Percentiles rank a stretch among this genome's conserved stretches.
Evolutionary conservation across 768 basidiomycete genomes (phyloP).

Genomic region (Lentinus brumalis): DNA sequence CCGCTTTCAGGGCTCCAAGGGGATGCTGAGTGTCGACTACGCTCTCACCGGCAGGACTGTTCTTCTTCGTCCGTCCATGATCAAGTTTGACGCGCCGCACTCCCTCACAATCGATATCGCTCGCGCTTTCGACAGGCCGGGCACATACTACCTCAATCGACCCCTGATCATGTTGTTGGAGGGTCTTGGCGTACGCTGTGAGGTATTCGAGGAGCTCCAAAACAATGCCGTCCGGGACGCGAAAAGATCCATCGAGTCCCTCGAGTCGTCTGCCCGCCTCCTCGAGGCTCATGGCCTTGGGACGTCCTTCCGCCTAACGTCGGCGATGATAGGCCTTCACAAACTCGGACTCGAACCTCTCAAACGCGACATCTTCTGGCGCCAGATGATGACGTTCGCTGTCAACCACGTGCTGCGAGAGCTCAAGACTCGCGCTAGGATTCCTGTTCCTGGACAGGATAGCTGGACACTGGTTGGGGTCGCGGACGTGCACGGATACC

Average conservation of each 20-base stretch:
- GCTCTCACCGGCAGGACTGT: slow-evolving; percentile 50
- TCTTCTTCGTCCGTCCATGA: slow-evolving; percentile 60
- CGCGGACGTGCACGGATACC: slow-evolving; percentile 60
- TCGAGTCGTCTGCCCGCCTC: slow-evolving; percentile 48
- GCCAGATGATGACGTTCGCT: slow-evolving; percentile 52
- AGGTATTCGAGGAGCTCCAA: slow-evolving; percentile 57
- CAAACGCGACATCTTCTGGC: slow-evolving; percentile 48
- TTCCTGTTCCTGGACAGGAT: slow-evolving; percentile 52
- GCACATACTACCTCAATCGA: slow-evolving; percentile 57
- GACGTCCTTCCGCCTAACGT: slow-evolving; percentile 54
- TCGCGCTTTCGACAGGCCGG: slow-evolving; percentile 60
- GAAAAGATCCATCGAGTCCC: slow-evolving; percentile 41
- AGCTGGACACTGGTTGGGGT: slow-evolving; percentile 74
- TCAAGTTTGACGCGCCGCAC: slow-evolving; percentile 60
- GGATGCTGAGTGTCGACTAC: slow-evolving; percentile 63
- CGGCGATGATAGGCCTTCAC: slow-evolving; percentile 49
- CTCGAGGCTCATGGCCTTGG: slow-evolving; percentile 63
- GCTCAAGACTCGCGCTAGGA: slow-evolving; percentile 64
- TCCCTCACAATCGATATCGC: slow-evolving; percentile 63
- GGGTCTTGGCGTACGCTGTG: slow-evolving; percentile 57
- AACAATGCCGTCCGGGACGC: slow-evolving; percentile 52
- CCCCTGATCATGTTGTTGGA: slow-evolving; percentile 68
- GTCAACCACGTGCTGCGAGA: slow-evolving; percentile 65
- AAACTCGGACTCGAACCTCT: slow-evolving; percentile 47
- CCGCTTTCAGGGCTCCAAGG: slow-evolving; percentile 66